Evolutionary conservation across 352 stramenopile genomes (phyloP), one percentile per base, ranked within the genome.

Genomic region (Paralagenidium karlingii): DNA sequence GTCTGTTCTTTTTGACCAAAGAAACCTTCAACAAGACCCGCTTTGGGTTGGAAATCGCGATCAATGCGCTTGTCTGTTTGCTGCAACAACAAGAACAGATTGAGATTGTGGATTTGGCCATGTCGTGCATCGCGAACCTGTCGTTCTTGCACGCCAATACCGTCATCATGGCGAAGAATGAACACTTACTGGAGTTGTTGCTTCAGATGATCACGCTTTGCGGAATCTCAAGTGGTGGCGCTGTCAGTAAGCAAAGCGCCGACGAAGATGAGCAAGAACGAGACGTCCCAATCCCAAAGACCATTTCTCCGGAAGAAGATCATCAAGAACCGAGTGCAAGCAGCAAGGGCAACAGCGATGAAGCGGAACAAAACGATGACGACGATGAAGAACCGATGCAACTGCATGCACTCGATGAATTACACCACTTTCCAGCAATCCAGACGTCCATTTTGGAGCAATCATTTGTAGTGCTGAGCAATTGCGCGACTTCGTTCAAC

Each of bases 11-110:
- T 47, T 43, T 85, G 8, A 88, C 71, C 3, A 77, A 75, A 12
- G 70, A 85, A 40, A 82, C 75, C 0, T 84, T 85, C 38, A 85
- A 85, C 50, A 85, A 85, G 43, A 47, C 79, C 4, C 68, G 68
- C 8, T 88, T 84, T 20, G 70, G 71, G 1, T 55, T 80, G 7
- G 47, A 50, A 8, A 63, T 76, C 29, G 79, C 71, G 28, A 44
- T 84, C 9, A 51, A 65, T 21, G 67, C 67, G 6, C 47, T 88
- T 20, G 37, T 84, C 12, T 24, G 20, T 7, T 71, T 62, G 16
- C 29, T 88, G 2, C 40, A 67, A 31, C 68, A 57, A 0, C 60
- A 83, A 21, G 75, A 88, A 39, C 48, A 86, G 31, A 38, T 69
- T n/a, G n/a, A n/a, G 8, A 58, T 82, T 26, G 58, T 86, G 16